Base-by-base conservation (phyloP, 2,329 filamentous ascomycete genomes). In the Amphichorda felina region DNA sequence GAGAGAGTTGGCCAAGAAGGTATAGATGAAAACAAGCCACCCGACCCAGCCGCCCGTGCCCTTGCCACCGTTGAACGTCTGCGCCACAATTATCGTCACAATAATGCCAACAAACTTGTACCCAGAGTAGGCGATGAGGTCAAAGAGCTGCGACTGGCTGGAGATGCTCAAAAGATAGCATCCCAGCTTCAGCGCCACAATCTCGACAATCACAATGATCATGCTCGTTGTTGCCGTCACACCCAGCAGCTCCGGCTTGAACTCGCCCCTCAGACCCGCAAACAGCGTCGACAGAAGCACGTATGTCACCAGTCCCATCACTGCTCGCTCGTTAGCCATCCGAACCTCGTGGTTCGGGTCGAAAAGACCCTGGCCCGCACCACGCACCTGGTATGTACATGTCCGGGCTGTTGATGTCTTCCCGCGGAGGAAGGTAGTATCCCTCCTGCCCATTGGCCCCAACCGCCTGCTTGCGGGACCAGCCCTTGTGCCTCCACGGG, bases 61-160 rank as follows among this genome's bases (percentile, higher is more conserved):
- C 49, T 79, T 75, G 30, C 87, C 82, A 10, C 78, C 76, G 38
- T 81, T 93, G 44, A 84, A 60, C 13, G 86, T 69, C 57, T 93
- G 84, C 13, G 84, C 79, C 14, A 89, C 63, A 10, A 82, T 71
- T 42, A 96, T 76, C 0, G 88, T 95, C 34, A 84, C 72, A 41
- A 98, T 98, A 46, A 95, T 87, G 22, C 89, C 91, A 19, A 98
- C 89, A 51, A 98, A 98, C 59, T 98, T 98, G 65, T 98, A 98
- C 15, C 93, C 93, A 2, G 83, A 89, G 62, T 98, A 98, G 5
- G 93, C 93, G 36, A 98, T 81, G 34, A 98, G 63, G 50, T 98
- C 91, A 39, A 96, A 74, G 35, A 96, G 73, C 55, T 96, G 91
- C 13, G 83, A 91, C 46, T 94, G 85, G 54, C 91, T 94, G 48